Base-by-base conservation (phyloP, 2,329 filamentous ascomycete genomes). In the Neofusicoccum ribis region DNA sequence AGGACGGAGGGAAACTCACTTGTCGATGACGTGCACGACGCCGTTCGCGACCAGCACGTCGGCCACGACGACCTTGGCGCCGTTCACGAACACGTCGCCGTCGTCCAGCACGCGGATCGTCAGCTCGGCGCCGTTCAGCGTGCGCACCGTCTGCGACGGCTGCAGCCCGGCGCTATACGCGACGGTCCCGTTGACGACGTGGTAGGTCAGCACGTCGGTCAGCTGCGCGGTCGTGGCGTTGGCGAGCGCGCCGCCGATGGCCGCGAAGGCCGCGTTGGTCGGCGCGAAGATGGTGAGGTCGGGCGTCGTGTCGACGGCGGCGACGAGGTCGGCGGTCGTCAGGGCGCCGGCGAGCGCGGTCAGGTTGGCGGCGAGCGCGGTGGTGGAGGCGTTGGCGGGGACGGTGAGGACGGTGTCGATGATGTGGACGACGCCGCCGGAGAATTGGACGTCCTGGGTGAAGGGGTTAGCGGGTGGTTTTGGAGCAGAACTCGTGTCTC, bases 251-350 rank as follows among this genome's bases (percentile, higher is more conserved):
- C 81, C 85, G 64, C 83, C 86, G 49, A 90, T 85, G 31, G 78
- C 75, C 39, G 83, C 78, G 77, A 90, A 87, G 12, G 87, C 87
- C 1, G 78, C 78, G 72, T 89, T 87, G 71, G 78, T 82, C 1
- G 89, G 88, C 0, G 84, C 87, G 68, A 91, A 90, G 67, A 91
- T 80, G 64, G 89, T 91, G 44, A 90, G 68, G 70, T 87, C 80
- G 34, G 71, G 69, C 8, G 77, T 71, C 12, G 67, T 69, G 66
- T 81, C 75, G 39, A 88, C 72, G 17, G 78, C 74, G 2, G 76
- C 69, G 20, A 79, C 68, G n/a, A 81, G 71, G 67, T 78, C 70
- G 27, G 79, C 76, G 3, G 72, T 69, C 20, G 74, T 76, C 50
- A 80, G 68, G n/a, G 80, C 80, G 43, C 79, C 79, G 63, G 73